phyloP scores from a whole-genome alignment of 306 rosid species.

The Rosa persica region DNA sequence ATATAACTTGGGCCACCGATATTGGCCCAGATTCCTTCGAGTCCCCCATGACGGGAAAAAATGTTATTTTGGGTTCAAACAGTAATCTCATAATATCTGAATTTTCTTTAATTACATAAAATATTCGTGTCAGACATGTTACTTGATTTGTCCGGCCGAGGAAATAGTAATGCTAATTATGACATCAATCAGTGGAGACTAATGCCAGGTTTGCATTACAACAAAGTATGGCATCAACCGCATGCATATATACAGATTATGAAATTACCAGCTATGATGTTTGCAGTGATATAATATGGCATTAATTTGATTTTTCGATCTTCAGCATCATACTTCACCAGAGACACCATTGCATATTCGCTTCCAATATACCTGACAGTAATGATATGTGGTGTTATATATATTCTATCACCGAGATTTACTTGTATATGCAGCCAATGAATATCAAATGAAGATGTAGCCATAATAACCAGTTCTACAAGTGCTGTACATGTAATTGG shows the following conservation, averaged over 20 bases:
- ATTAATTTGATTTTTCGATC: slow-evolving; percentile 47
- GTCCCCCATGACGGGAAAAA: too few relatives aligned
- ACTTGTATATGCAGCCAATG: slow-evolving; percentile 4
- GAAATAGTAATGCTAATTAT: background rate
- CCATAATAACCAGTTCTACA: slow-evolving; percentile 28
- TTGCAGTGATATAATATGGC: slow-evolving; percentile 75
- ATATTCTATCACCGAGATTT: slow-evolving; percentile 21
- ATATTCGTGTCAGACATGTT: background rate
- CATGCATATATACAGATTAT: slow-evolving; percentile 19
- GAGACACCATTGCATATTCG: slow-evolving; percentile 72
- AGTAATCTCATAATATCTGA: too few relatives aligned
- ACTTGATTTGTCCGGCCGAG: background rate
- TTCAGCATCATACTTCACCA: slow-evolving; percentile 57
- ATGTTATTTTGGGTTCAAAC: too few relatives aligned
- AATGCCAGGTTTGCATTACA: too few relatives aligned
- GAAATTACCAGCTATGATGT: slow-evolving; percentile 66
- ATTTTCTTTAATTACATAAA: too few relatives aligned
- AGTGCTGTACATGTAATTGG: slow-evolving; percentile 72
- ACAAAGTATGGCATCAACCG: slow-evolving; percentile 19
- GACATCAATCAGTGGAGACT: background rate
- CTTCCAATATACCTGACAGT: slow-evolving; percentile 75
- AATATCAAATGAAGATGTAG: slow-evolving; percentile 23
- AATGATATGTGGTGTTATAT: slow-evolving; percentile 31
- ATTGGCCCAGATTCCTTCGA: too few relatives aligned
- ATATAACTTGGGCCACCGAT: too few relatives aligned